phyloP scores from a whole-genome alignment of 2,329 filamentous ascomycete genomes.

The Diaporthe citri region DNA sequence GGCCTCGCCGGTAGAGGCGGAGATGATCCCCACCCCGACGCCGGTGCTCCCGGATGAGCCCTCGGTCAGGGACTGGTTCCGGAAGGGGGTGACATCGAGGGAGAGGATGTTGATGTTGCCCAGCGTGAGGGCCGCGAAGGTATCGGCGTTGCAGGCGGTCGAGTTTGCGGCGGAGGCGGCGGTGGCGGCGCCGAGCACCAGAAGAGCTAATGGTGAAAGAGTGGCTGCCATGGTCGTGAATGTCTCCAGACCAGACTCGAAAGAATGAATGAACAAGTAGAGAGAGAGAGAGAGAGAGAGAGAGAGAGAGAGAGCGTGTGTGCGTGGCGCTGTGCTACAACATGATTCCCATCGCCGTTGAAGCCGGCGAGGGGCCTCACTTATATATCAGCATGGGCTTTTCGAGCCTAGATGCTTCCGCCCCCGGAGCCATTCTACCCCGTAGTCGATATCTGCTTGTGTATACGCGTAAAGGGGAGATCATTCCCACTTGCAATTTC shows the following conservation, averaged over 20 bases:
- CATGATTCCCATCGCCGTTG: neutral
- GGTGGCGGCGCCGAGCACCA: neutral
- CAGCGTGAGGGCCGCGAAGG: slow-evolving; percentile 19
- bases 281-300: no score
- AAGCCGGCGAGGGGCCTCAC: slow-evolving; percentile 1
- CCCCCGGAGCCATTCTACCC: neutral
- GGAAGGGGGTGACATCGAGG: slow-evolving; percentile 7
- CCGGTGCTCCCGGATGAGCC: neutral
- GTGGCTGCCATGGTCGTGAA: slow-evolving; percentile 21
- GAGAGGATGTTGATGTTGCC: slow-evolving; percentile 26
- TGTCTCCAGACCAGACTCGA: slow-evolving; percentile 4
- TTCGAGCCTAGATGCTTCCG: neutral
- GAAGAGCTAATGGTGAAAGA: neutral
- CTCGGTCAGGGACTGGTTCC: slow-evolving; percentile 14
- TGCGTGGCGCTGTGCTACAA: neutral
- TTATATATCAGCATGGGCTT: neutral
- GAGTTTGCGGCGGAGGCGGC: neutral
- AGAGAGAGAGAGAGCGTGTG: neutral
- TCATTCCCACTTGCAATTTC: slow-evolving; percentile 10
- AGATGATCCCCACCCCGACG: slow-evolving; percentile 9
- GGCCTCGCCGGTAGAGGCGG: slow-evolving; percentile 1
- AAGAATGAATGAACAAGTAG: neutral
- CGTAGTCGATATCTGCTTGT: neutral
- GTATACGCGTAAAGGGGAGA: slow-evolving; percentile 23
- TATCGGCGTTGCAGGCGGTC: slow-evolving; percentile 15